These are phyloP conservation scores for Pugionium cornutum DNA, from an alignment of 345 rosid genomes.

Conservation along the genomic window DNA sequence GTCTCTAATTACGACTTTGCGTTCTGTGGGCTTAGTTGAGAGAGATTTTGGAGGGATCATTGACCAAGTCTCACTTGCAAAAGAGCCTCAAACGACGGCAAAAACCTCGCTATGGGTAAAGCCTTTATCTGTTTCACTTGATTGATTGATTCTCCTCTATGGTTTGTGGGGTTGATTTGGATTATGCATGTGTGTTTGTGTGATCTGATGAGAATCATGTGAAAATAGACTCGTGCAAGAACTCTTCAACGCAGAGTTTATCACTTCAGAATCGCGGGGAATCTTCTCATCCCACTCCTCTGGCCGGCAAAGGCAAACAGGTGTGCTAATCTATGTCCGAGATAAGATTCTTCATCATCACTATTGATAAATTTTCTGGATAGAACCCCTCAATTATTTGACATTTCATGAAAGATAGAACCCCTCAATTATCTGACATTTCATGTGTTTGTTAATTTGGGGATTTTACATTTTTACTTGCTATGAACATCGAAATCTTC, in stretches of 20 bases:
- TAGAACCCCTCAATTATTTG: not conserved
- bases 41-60: slow-evolving; percentile 7
- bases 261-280: not conserved
- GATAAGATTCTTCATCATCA: slow-evolving; percentile 3
- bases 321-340: slow-evolving; percentile 9
- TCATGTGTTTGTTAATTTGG: too few species aligned
- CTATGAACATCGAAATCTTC: not conserved
- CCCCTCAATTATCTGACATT: too few species aligned
- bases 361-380: not conserved
- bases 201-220: slow-evolving; percentile 15
- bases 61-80: slow-evolving; percentile 19
- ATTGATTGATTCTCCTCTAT: not conserved
- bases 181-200: not conserved
- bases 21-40: not conserved
- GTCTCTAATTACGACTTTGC: not conserved
- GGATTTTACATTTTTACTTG: not conserved
- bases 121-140: not conserved
- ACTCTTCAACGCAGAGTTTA: not conserved
- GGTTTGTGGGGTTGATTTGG: not conserved
- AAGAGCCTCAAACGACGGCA: slow-evolving; percentile 27
- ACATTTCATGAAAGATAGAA: too few species aligned
- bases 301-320: slow-evolving; percentile 25
- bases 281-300: slow-evolving; percentile 23
- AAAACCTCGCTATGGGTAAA: not conserved
- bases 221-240: not conserved